Evolutionary conservation across 768 basidiomycete genomes (phyloP), one percentile per base, ranked within the genome.

Genomic region (Chlorophyllum brunneum): DNA sequence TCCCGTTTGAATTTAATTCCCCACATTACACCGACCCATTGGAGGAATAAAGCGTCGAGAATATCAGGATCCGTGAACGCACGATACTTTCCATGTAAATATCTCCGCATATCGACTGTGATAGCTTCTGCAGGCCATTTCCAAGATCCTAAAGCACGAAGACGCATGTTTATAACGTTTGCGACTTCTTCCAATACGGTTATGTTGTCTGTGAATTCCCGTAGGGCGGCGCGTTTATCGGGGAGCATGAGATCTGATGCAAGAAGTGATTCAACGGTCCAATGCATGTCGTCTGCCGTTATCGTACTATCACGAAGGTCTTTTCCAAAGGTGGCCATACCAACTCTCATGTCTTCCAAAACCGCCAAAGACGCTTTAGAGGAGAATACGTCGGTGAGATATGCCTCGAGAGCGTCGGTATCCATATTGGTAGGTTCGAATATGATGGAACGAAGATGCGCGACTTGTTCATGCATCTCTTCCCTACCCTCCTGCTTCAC

Each of bases 61-160:
- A 77, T 68, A 34, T 79, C 76, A 13, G 72, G 72, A 54, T 79
- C 75, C 8, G 74, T 74, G 56, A 74, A 77, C n/a, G 73, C 74
- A 18, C 76, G 70, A 38, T 77, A 78, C 62, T 76, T 77, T 1
- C 77, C 77, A 54, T 74, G 75, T 27, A 79, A 62, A 63, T 73
- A 70, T 4, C 76, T 66, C 11, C 76, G 67, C 66, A 77, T 74
- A 45, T 79, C 74, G 5, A 78, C 64, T 22, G 56, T 44, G 18
- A 73, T 63, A 1, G 76, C 76, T 23, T 71, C 67, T 2, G 56
- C 55, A 3, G 75, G 74, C 76, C 76, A 79, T 1, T 67, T 56
- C 76, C 77, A 78, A 3, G 65, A 54, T 2, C 70, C 67, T 8
- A 78, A 53, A 46, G 65, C 65, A 2, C 70, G 65, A 40, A 77